Percentiles rank a stretch among this genome's conserved stretches.
These are phyloP conservation scores for Petunia axillaris DNA, from an alignment of 257 asterid species.

Conservation along the genomic window DNA sequence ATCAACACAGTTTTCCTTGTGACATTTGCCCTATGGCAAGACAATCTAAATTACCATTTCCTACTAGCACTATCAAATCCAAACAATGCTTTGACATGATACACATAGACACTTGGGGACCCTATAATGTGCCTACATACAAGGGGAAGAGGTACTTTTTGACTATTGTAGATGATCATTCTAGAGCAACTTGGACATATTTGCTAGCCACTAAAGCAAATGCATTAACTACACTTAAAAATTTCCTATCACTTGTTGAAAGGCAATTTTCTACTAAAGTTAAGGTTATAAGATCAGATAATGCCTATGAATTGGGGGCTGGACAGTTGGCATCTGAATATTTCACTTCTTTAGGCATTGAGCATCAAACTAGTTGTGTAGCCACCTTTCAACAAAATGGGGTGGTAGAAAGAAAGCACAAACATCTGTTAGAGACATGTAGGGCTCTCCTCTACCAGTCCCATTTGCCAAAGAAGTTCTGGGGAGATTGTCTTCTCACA, in stretches of 20 bases:
- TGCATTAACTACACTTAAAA: not conserved
- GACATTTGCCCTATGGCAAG: no score
- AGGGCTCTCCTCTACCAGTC: no score
- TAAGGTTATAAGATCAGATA: not conserved
- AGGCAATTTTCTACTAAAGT: not conserved
- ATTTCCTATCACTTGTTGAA: not conserved
- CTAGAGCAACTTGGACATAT: conserved; percentile 11
- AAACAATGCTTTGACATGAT: not conserved
- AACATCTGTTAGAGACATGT: no score
- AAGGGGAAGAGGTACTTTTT: not conserved
- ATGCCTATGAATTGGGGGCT: no score
- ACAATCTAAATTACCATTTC: no score
- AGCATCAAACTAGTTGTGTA: not conserved
- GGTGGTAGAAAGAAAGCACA: no score
- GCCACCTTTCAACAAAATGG: not conserved
- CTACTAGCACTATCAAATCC: not conserved
- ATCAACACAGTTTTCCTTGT: no score
- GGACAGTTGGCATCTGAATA: not conserved
- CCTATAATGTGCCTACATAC: not conserved
- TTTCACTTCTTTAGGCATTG: not conserved
- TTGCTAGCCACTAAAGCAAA: not conserved
- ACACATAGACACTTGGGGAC: no score
- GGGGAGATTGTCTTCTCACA: no score
- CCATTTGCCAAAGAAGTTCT: no score
- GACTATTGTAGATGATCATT: not conserved